Base-by-base conservation (phyloP, 2,329 filamentous ascomycete genomes). In the Fusarium solani-melongenae region DNA sequence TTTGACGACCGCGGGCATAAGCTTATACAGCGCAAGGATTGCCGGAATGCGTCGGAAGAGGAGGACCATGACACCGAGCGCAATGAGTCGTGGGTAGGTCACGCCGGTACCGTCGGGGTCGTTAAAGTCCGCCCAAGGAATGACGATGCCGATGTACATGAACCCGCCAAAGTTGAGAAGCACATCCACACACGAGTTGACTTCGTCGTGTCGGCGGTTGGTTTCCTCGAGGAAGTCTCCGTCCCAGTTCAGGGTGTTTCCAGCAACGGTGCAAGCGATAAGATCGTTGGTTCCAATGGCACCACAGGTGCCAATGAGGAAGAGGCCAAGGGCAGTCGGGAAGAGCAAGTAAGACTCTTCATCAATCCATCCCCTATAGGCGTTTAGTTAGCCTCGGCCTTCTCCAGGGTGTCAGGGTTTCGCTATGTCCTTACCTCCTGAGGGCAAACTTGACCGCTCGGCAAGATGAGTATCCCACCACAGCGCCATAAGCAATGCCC, bases 221-320 rank as follows among this genome's bases (percentile, higher is more conserved):
- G 87, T 84, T 77, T 91, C 89, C 6, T 83, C 82, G 4, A 90
- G 86, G 73, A 88, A 91, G n/a, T 85, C 76, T 4, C 90, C 89
- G 64, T 91, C 87, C 90, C 90, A 92, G 79, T 91, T 92, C 53
- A 92, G 80, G 14, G 85, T 85, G 74, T 85, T 88, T 8, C 90
- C 90, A 1, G 90, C 89, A 4, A 88, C 84, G 66, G 91, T 91
- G 76, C 89, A 92, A 5, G 89, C 89, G 5, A 92, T 83, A 0
- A 90, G 85, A 69, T 91, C 90, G 63, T 91, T 88, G 0, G 88
- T 89, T 14, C 89, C 89, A 17, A 91, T 83, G 24, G 85, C 82
- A 29, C 89, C 89, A 65, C 87, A 88, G 0, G 88, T 88, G 3
- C 90, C 89, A 29, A 91, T 82, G 38, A 89, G 81, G 76, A 91